A percentile compares a stretch with the other conserved stretches of the same genome.
Conservation (phyloP, 2,329 filamentous ascomycete genomes). For the Colletotrichum gigasporum region DNA sequence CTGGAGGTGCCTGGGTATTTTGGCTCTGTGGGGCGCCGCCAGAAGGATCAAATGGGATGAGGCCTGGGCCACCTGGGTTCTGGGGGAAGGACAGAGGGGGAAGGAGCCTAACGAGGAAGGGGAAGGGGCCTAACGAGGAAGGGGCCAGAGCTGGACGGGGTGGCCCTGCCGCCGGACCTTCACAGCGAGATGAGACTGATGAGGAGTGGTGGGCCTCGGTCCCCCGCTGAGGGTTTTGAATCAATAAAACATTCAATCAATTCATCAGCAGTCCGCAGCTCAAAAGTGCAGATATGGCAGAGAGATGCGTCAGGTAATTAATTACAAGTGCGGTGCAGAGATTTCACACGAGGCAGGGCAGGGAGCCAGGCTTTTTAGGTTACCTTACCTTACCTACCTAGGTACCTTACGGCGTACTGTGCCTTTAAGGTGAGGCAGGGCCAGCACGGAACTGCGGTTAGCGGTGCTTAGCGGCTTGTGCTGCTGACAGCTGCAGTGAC, state of each 20-base stretch:
- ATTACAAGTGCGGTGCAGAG: no score
- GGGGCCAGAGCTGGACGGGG: background rate
- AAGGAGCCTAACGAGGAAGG: conserved; percentile 11
- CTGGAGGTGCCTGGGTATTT: background rate
- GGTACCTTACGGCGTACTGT: background rate
- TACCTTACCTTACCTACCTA: background rate
- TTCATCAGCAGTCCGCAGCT: no score
- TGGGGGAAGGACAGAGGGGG: conserved; percentile 17
- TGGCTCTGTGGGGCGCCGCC: conserved; percentile 21
- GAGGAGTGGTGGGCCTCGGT: conserved; percentile 1
- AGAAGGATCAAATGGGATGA: conserved; percentile 13
- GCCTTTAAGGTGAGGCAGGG: no score
- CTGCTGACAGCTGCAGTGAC: no score
- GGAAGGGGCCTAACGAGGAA: background rate
- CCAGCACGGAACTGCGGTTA: no score
- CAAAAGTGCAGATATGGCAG: no score
- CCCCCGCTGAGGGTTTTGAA: conserved; percentile 6
- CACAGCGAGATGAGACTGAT: conserved; percentile 17
- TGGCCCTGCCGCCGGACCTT: conserved; percentile 6
- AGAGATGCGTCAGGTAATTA: no score
- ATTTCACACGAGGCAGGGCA: conserved; percentile 8
- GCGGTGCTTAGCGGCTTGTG: no score
- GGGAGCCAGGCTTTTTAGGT: background rate
- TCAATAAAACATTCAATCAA: conserved; percentile 10
- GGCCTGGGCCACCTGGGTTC: conserved; percentile 8